Percentiles rank a stretch among this genome's conserved stretches.
Evolutionary conservation across 179 eudicot genomes (phyloP).

Genomic region (Heliamphora pulchella): DNA sequence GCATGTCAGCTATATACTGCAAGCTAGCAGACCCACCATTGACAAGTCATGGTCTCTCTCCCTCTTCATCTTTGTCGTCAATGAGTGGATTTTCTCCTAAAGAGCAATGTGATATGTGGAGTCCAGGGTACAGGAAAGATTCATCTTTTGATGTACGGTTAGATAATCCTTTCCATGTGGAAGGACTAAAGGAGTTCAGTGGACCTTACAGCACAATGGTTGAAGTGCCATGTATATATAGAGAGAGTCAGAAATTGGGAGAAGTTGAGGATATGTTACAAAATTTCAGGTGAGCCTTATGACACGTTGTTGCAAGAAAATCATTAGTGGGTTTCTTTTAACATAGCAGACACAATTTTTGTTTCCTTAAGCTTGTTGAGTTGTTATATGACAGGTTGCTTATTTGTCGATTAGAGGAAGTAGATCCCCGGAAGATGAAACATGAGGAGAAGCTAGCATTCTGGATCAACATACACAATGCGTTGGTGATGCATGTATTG

Average conservation of each 20-base stretch:
- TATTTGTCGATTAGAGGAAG: constrained; percentile 61
- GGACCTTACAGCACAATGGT: constrained; percentile 97
- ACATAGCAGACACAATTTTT: background rate
- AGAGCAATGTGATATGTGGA: constrained; percentile 65
- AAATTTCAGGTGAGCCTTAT: constrained; percentile 49
- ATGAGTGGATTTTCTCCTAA: constrained; percentile 72
- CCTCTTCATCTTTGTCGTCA: constrained; percentile 71
- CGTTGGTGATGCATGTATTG: constrained; percentile 95
- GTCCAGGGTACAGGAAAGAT: constrained; percentile 67
- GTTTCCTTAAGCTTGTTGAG: constrained; percentile 6
- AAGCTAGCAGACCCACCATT: constrained; percentile 79
- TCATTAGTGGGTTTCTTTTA: background rate
- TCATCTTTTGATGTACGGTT: constrained; percentile 69
- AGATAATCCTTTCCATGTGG: constrained; percentile 87
- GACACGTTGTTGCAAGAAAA: background rate
- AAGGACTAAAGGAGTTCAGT: constrained; percentile 92
- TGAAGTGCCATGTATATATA: constrained; percentile 66
- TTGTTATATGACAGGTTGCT: constrained; percentile 49
- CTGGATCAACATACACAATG: constrained; percentile 93
- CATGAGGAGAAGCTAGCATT: constrained; percentile 92
- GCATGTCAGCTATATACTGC: constrained; percentile 73
- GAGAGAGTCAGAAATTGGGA: constrained; percentile 64
- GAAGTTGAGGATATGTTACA: constrained; percentile 69
- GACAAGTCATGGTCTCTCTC: constrained; percentile 53
- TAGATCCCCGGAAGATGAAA: constrained; percentile 67